A percentile compares a stretch with the other conserved stretches of the same genome.
phyloP scores from a whole-genome alignment of 176 grass and related monocot genomes.

The Aegilops tauschii region DNA sequence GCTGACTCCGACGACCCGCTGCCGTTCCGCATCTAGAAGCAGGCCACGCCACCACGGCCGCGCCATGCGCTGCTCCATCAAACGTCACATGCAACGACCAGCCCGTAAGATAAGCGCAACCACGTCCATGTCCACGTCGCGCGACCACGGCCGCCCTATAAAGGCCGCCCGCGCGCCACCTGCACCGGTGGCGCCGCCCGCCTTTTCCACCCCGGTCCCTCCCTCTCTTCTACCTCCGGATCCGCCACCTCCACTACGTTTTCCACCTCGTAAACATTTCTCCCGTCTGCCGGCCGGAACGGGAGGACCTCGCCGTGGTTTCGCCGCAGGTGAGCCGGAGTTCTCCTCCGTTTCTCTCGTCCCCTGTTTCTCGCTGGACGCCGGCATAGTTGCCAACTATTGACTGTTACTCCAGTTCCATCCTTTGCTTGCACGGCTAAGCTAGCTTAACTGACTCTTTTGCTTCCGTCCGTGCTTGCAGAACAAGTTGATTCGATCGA shows the following conservation, averaged over 20 bases:
- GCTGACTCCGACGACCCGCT: neutral
- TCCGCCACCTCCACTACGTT: no score
- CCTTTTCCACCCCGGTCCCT: neutral
- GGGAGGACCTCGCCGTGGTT: neutral
- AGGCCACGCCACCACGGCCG: neutral
- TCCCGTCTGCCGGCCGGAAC: neutral
- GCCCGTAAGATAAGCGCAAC: neutral
- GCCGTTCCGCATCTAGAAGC: constrained; percentile 31
- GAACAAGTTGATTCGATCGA: neutral
- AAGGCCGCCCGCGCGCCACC: constrained; percentile 1
- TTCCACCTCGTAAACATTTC: neutral
- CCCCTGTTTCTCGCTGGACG: neutral
- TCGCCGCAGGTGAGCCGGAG: neutral
- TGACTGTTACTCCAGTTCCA: neutral
- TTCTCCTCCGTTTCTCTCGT: neutral
- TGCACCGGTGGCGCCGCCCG: constrained; percentile 11
- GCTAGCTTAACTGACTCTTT: neutral
- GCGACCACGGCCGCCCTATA: constrained; percentile 27
- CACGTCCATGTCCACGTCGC: neutral
- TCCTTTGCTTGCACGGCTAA: neutral
- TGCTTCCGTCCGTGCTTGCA: constrained; percentile 15
- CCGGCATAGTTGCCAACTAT: no score
- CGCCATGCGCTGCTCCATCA: constrained; percentile 5
- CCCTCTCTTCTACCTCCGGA: neutral
- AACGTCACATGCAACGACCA: constrained; percentile 26